A percentile compares a stretch with the other conserved stretches of the same genome.
phyloP scores from a whole-genome alignment of 2,329 filamentous ascomycete species.

The Aaosphaeria pasadenensis region DNA sequence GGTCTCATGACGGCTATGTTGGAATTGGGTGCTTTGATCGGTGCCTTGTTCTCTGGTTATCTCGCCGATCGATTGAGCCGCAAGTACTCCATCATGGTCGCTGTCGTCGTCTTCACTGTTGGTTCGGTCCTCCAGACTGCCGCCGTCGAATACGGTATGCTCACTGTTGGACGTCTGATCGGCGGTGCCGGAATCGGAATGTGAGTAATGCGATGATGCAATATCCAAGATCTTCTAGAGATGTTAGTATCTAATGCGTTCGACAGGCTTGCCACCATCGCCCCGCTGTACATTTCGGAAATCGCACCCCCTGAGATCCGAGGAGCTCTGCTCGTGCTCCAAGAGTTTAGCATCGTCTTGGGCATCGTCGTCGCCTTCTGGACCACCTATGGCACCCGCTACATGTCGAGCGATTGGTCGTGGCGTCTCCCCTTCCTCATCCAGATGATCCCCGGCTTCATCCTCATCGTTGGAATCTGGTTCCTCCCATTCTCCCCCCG shows the following conservation, averaged over 20 bases:
- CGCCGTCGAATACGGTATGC: slow-evolving; percentile 50
- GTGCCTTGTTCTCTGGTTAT: slow-evolving; percentile 40
- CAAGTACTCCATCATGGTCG: slow-evolving; percentile 52
- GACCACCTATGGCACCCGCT: slow-evolving; percentile 52
- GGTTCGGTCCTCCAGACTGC: slow-evolving; percentile 53
- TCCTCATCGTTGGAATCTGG: slow-evolving; percentile 40
- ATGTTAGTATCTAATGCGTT: not conserved
- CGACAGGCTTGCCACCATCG: slow-evolving; percentile 37
- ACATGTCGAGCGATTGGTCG: slow-evolving; percentile 41
- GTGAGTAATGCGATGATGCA: slow-evolving; percentile 18
- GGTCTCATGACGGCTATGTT: slow-evolving; percentile 54
- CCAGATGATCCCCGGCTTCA: slow-evolving; percentile 43
- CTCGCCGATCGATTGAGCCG: slow-evolving; percentile 53
- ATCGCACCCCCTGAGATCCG: slow-evolving; percentile 51
- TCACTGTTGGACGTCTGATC: slow-evolving; percentile 49
- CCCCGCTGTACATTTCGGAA: slow-evolving; percentile 54
- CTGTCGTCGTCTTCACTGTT: slow-evolving; percentile 50
- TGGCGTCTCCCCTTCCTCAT: slow-evolving; percentile 49
- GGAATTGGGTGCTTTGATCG: slow-evolving; percentile 50
- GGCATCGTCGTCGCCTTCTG: slow-evolving; percentile 53
- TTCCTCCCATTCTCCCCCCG: slow-evolving; percentile 56
- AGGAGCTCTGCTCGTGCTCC: slow-evolving; percentile 49
- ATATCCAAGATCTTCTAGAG: not conserved
- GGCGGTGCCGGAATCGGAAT: slow-evolving; percentile 54
- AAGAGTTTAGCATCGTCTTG: slow-evolving; percentile 46